Evolutionary conservation across 495 filamentous ascomycete genomes (phyloP).

Genomic region (Aspergillus coremiiformis): DNA sequence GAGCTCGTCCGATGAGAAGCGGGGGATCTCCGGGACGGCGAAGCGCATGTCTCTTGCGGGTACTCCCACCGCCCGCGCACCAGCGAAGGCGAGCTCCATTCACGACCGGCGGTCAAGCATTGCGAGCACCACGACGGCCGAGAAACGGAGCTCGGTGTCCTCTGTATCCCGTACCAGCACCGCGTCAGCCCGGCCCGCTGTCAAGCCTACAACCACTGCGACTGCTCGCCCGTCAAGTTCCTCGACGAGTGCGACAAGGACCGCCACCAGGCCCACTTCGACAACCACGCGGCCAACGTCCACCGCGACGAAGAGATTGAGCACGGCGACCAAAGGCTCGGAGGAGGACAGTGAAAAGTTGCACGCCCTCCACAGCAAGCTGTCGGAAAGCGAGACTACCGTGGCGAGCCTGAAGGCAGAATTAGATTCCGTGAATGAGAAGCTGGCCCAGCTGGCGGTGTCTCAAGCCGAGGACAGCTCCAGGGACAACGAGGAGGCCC

Average conservation of each 20-base stretch:
- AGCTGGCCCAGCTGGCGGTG: constrained; percentile 25
- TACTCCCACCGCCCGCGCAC: constrained; percentile 28
- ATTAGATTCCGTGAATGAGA: constrained; percentile 34
- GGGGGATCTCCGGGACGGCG: constrained; percentile 36
- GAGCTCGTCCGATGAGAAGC: constrained; percentile 43
- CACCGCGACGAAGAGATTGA: constrained; percentile 28
- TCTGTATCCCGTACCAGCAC: constrained; percentile 23
- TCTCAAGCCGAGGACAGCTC: constrained; percentile 22
- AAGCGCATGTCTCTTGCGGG: constrained; percentile 44
- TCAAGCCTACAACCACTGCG: constrained; percentile 19
- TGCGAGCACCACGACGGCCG: constrained; percentile 26
- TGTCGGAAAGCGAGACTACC: constrained; percentile 38
- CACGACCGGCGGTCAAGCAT: constrained; percentile 38
- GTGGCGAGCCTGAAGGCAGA: constrained; percentile 34
- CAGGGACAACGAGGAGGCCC: constrained; percentile 17
- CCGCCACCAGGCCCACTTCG: constrained; percentile 19
- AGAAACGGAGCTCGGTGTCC: constrained; percentile 21
- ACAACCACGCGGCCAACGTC: constrained; percentile 21
- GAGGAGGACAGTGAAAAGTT: constrained; percentile 34
- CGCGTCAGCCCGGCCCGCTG: constrained; percentile 19
- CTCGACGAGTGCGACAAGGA: constrained; percentile 24
- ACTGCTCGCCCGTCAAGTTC: constrained; percentile 21
- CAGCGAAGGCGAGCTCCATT: constrained; percentile 31
- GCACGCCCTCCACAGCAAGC: constrained; percentile 33
- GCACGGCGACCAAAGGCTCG: constrained; percentile 23